phyloP scores from a whole-genome alignment of 2,329 filamentous ascomycete genomes.

The Tolypocladium nubicola region DNA sequence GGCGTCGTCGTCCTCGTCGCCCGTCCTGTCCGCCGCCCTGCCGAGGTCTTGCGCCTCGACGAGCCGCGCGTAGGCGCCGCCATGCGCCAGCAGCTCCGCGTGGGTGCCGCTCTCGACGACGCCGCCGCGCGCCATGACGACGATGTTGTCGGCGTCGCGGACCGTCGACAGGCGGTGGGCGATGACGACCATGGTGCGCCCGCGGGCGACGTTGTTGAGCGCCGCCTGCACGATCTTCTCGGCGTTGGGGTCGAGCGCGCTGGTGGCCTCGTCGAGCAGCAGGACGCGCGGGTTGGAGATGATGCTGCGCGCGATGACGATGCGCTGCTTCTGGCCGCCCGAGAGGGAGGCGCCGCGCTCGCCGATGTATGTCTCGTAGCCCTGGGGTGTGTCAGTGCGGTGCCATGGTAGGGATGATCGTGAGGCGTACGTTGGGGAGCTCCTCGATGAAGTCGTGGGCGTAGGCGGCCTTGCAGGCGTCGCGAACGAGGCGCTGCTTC shows the following conservation, averaged over 20 bases:
- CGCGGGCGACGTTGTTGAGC: constrained; percentile 40
- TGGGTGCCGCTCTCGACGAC: constrained; percentile 54
- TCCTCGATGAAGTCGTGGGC: constrained; percentile 42
- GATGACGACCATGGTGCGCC: constrained; percentile 55
- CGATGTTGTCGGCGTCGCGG: constrained; percentile 52
- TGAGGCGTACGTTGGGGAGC: constrained; percentile 24
- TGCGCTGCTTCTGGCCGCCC: constrained; percentile 56
- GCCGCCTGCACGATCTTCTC: constrained; percentile 44
- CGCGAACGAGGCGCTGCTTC: constrained; percentile 30
- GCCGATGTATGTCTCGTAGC: constrained; percentile 52
- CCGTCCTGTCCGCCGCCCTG: constrained; percentile 4
- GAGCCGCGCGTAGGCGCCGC: constrained; percentile 39
- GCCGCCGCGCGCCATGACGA: constrained; percentile 50
- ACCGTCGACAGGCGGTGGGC: constrained; percentile 51
- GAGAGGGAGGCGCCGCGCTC: constrained; percentile 55
- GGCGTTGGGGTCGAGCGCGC: constrained; percentile 37
- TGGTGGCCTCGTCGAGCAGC: constrained; percentile 60
- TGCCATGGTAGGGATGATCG: neutral
- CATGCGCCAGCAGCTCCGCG: constrained; percentile 37
- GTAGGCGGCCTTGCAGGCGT: constrained; percentile 38
- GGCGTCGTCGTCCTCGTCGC: constrained; percentile 6
- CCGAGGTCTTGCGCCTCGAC: constrained; percentile 33
- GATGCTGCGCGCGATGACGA: constrained; percentile 57
- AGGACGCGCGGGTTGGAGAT: constrained; percentile 53
- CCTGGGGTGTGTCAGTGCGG: constrained; percentile 12